These are phyloP conservation scores for Phytophthora ramorum DNA, from an alignment of 352 stramenopile species.

Conservation along the genomic window DNA sequence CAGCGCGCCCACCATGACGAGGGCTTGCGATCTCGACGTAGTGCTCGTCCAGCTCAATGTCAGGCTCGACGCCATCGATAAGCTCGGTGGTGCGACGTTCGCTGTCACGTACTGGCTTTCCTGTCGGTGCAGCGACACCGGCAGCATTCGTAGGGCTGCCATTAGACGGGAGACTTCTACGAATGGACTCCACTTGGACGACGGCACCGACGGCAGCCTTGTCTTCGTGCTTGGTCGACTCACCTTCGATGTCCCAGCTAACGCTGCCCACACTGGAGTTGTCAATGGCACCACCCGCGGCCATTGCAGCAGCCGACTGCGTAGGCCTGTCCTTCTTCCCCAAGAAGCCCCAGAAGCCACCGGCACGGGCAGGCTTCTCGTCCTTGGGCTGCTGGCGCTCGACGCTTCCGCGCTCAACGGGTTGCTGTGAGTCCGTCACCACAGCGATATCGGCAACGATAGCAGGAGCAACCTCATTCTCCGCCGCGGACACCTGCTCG, in stretches of 20 bases:
- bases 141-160: background rate
- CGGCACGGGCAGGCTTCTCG: constrained; percentile 1
- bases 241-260: constrained; percentile 5
- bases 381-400: constrained; percentile 8
- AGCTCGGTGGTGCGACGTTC: constrained; percentile 42
- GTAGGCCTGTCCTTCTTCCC: constrained; percentile 23
- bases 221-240: background rate
- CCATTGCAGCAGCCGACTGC: background rate
- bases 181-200: constrained; percentile 16
- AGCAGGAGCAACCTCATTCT: background rate
- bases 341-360: constrained; percentile 28
- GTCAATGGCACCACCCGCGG: background rate
- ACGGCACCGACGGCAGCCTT: background rate
- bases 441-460: constrained; percentile 1
- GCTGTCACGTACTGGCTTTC: constrained; percentile 31
- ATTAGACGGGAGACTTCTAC: constrained; percentile 15
- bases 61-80: constrained; percentile 38
- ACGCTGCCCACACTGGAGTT: background rate
- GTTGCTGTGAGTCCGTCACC: constrained; percentile 5
- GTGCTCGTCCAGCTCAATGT: constrained; percentile 32
- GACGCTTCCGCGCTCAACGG: constrained; percentile 11
- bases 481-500: too few relatives aligned
- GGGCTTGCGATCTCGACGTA: constrained; percentile 38
- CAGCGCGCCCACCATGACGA: constrained; percentile 5
- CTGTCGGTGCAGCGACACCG: background rate